Evolutionary conservation across 345 rosid species (phyloP).

Genomic region (Citrus trifoliata): DNA sequence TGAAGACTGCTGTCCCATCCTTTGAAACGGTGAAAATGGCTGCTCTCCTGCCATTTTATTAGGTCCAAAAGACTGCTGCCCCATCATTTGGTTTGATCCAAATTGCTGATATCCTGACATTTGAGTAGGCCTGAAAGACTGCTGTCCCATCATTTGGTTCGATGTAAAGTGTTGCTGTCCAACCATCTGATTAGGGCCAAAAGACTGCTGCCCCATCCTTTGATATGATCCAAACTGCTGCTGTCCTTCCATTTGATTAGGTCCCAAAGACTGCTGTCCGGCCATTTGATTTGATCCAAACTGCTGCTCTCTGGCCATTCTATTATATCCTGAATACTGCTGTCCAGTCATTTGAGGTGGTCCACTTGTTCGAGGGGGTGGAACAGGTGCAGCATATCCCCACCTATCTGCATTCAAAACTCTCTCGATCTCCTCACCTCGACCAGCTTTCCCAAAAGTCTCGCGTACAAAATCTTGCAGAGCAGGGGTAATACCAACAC

Average conservation of each 20-base stretch:
- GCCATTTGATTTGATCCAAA: neutral
- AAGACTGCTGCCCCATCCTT: conserved; percentile 24
- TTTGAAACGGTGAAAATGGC: neutral
- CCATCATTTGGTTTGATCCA: conserved; percentile 5
- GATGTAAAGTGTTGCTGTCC: conserved; percentile 7
- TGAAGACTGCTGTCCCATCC: conserved; percentile 5
- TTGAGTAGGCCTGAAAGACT: neutral
- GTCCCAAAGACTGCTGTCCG: neutral
- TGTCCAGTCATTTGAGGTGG: conserved; percentile 16
- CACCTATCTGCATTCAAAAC: conserved; percentile 50
- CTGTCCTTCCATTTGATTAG: neutral
- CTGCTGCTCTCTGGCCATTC: neutral
- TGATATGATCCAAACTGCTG: conserved; percentile 8
- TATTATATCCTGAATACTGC: neutral
- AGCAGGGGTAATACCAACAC: conserved; percentile 63
- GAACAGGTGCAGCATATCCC: conserved; percentile 20
- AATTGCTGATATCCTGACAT: neutral
- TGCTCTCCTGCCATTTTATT: conserved; percentile 18
- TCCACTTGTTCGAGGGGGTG: conserved; percentile 21
- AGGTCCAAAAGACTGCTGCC: conserved; percentile 7
- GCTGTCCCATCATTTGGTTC: conserved; percentile 5
- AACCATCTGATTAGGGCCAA: conserved; percentile 14
- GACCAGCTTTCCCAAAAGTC: conserved; percentile 55
- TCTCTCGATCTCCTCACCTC: conserved; percentile 62
- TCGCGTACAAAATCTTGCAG: conserved; percentile 46